Evolutionary conservation across 805 yeast genomes (phyloP).

Genomic region (Grigorovia humatica): DNA sequence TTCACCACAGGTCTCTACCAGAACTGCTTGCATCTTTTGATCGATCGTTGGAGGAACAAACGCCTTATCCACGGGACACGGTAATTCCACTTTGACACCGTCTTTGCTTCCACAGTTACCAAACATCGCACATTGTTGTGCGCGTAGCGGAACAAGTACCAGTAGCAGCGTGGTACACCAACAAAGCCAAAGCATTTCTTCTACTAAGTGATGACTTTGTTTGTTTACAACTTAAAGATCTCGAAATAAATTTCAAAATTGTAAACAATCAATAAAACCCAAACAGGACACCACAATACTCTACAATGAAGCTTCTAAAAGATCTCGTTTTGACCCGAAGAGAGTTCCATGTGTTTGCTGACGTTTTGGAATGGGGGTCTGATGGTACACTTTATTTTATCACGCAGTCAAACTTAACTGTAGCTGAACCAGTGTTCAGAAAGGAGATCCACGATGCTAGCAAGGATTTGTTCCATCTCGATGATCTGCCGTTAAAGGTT

Average conservation of each 20-base stretch:
- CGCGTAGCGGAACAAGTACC: background rate
- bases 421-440: slow-evolving; percentile 20
- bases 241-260: background rate
- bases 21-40: slow-evolving; percentile 33
- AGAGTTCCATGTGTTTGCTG: slow-evolving; percentile 21
- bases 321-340: slow-evolving; percentile 21
- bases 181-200: background rate
- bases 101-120: slow-evolving; percentile 67
- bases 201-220: background rate
- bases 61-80: slow-evolving; percentile 50
- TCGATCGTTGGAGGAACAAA: slow-evolving; percentile 31
- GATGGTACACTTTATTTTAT: slow-evolving; percentile 24
- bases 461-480: slow-evolving; percentile 20
- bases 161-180: background rate
- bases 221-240: background rate
- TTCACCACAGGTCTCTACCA: slow-evolving; percentile 62
- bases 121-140: slow-evolving; percentile 28
- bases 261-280: background rate
- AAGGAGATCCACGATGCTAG: slow-evolving; percentile 10
- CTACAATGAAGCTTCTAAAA: slow-evolving; percentile 19
- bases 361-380: slow-evolving; percentile 20
- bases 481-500: slow-evolving; percentile 13
- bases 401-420: slow-evolving; percentile 20
- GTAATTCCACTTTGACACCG: slow-evolving; percentile 67
- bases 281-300: slow-evolving; percentile 5